Percentiles rank a stretch among this genome's conserved stretches.
Evolutionary conservation across 1,139 yeast species (phyloP).

Genomic region (Kazachstania sp.): DNA sequence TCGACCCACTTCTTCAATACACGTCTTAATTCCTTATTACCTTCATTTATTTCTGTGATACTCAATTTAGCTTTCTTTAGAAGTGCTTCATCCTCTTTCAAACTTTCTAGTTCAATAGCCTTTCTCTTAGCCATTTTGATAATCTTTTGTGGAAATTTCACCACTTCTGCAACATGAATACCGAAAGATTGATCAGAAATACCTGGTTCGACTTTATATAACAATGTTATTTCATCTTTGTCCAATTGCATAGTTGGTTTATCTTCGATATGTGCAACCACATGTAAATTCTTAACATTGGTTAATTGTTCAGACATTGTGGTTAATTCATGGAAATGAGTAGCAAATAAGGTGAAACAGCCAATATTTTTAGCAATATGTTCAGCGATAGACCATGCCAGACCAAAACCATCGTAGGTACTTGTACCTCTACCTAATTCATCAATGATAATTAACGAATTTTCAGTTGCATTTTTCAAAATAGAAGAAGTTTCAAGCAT

Average conservation of each 20-base stretch:
- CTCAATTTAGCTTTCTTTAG: conserved; percentile 45
- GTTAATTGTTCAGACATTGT: conserved; percentile 55
- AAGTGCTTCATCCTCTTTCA: conserved; percentile 37
- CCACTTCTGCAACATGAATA: conserved; percentile 94
- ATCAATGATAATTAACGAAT: conserved; percentile 84
- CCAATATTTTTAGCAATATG: conserved; percentile 61
- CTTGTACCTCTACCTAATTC: conserved; percentile 96
- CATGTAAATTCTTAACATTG: conserved; percentile 73
- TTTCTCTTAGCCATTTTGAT: conserved; percentile 92
- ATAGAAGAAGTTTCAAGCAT: conserved; percentile 95
- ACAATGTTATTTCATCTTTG: conserved; percentile 66
- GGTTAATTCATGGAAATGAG: conserved; percentile 94
- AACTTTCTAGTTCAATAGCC: conserved; percentile 76
- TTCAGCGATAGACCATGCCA: conserved; percentile 94
- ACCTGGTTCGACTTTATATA: conserved; percentile 89
- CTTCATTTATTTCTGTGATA: conserved; percentile 46
- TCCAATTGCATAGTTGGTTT: conserved; percentile 36
- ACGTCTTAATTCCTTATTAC: conserved; percentile 47
- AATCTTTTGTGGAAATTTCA: conserved; percentile 81
- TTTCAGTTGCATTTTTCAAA: conserved; percentile 72
- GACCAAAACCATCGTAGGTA: conserved; percentile 94
- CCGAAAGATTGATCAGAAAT: conserved; percentile 93
- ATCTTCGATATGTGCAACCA: conserved; percentile 77
- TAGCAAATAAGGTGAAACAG: conserved; percentile 85
- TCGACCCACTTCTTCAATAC: conserved; percentile 57